These are phyloP conservation scores for Saccharomycopsis fodiens DNA, from an alignment of 805 yeast species.

Conservation along the genomic window DNA sequence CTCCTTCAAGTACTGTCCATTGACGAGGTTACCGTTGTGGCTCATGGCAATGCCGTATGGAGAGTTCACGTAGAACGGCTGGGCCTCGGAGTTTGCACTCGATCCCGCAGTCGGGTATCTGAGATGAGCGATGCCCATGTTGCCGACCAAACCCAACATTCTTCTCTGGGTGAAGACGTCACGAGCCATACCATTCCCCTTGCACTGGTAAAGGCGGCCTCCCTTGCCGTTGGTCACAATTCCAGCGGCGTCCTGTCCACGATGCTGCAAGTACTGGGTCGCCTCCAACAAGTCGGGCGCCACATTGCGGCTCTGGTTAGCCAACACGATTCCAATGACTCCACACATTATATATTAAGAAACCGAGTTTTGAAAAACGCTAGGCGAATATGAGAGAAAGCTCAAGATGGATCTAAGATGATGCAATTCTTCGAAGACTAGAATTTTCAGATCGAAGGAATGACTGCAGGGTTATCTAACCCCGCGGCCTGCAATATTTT, in stretches of 20 bases:
- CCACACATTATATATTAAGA: too few relatives aligned
- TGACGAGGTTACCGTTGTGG: slow-evolving; percentile 94
- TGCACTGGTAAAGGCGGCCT: slow-evolving; percentile 93
- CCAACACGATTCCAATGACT: slow-evolving; percentile 77
- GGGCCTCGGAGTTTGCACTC: slow-evolving; percentile 93
- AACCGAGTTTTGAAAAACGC: too few relatives aligned
- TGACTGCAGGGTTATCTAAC: too few relatives aligned
- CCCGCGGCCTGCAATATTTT: not conserved
- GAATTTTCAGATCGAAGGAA: too few relatives aligned
- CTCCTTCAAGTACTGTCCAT: slow-evolving; percentile 65
- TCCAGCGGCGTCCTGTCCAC: slow-evolving; percentile 99
- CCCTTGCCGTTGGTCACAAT: slow-evolving; percentile 91
- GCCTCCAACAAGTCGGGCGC: slow-evolving; percentile 93
- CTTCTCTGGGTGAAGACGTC: slow-evolving; percentile 89
- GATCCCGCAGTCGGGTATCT: slow-evolving; percentile 98
- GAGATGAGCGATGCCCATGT: slow-evolving; percentile 91
- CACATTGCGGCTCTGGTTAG: slow-evolving; percentile 63
- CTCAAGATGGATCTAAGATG: too few relatives aligned
- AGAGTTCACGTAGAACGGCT: slow-evolving; percentile 95
- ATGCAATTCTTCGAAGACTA: too few relatives aligned
- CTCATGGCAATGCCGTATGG: slow-evolving; percentile 90
- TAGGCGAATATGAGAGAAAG: too few relatives aligned
- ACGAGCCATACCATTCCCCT: slow-evolving; percentile 98
- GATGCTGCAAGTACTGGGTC: slow-evolving; percentile 84
- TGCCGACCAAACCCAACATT: slow-evolving; percentile 74